These are phyloP conservation scores for Fusarium papillatum DNA, from an alignment of 2,329 filamentous ascomycete genomes.

Conservation along the genomic window DNA sequence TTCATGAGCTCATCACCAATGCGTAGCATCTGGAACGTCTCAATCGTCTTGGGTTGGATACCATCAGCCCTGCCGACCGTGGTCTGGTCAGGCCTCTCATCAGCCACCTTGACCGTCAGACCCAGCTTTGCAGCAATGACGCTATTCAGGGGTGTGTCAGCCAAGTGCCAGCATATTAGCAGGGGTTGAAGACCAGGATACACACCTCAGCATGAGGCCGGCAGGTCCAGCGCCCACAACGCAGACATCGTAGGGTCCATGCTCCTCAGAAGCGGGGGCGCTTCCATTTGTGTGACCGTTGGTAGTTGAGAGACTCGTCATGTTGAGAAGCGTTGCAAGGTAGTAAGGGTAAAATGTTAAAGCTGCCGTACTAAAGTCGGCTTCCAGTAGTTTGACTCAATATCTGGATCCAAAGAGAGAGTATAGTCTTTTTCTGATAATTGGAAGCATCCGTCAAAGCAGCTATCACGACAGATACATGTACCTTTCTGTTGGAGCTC, in stretches of 20 bases:
- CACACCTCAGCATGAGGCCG: slow-evolving; percentile 62
- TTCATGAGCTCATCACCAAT: slow-evolving; percentile 75
- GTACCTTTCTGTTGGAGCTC: neutral
- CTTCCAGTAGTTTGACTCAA: neutral
- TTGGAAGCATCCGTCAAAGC: neutral
- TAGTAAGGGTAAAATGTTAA: neutral
- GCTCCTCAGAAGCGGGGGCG: slow-evolving; percentile 8
- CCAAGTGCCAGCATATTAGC: neutral
- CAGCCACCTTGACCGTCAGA: slow-evolving; percentile 73
- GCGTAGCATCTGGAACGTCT: slow-evolving; percentile 79
- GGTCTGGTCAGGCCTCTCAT: slow-evolving; percentile 77
- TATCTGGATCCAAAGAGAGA: neutral
- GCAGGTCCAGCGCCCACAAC: slow-evolving; percentile 68
- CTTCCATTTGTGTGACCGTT: slow-evolving; percentile 23
- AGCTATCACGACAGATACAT: slow-evolving; percentile 6
- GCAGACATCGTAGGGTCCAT: slow-evolving; percentile 56
- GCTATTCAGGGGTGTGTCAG: slow-evolving; percentile 5
- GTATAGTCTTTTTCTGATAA: neutral
- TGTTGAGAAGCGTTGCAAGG: neutral
- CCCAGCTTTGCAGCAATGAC: slow-evolving; percentile 54
- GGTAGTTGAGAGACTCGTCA: neutral
- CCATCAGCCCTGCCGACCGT: slow-evolving; percentile 78
- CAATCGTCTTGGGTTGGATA: slow-evolving; percentile 82
- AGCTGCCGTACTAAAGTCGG: neutral
- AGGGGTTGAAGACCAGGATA: neutral